Conservation (phyloP, 805 yeast genomes). For the Saccharomycopsis fodiens region DNA sequence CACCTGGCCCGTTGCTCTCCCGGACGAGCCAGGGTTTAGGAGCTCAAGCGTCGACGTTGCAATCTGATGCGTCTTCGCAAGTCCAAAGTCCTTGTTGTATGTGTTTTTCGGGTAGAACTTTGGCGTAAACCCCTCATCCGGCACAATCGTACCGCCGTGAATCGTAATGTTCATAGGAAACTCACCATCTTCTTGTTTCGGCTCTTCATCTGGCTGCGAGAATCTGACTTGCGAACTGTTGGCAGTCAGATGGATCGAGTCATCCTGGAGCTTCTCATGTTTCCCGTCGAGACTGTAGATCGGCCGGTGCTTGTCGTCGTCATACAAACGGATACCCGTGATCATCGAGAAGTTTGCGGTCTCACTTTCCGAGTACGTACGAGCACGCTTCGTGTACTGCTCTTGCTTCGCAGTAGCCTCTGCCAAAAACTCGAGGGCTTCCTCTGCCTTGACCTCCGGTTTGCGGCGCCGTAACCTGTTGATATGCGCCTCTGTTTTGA, state of each 20-base stretch:
- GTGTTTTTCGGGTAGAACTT: slow-evolving; percentile 7
- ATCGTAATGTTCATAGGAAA: slow-evolving; percentile 13
- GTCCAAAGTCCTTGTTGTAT: slow-evolving; percentile 15
- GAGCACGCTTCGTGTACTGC: slow-evolving; percentile 4
- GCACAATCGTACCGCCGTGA: slow-evolving; percentile 22
- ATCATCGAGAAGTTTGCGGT: slow-evolving; percentile 48
- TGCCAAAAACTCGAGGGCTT: neutral
- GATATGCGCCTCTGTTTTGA: slow-evolving; percentile 8
- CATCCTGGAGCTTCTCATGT: slow-evolving; percentile 19
- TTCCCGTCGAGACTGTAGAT: slow-evolving; percentile 20
- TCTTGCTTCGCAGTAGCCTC: neutral
- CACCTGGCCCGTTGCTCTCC: neutral
- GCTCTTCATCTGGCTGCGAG: neutral
- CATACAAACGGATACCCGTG: slow-evolving; percentile 47
- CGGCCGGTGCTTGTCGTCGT: slow-evolving; percentile 46
- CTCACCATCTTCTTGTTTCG: neutral
- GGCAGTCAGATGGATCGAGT: slow-evolving; percentile 16
- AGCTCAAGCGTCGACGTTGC: slow-evolving; percentile 20
- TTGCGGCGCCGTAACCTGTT: neutral
- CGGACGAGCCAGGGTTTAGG: slow-evolving; percentile 7
- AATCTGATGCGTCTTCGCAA: slow-evolving; percentile 21
- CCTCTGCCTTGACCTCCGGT: neutral
- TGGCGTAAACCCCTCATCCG: slow-evolving; percentile 19
- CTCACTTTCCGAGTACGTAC: slow-evolving; percentile 62
- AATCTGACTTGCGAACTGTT: slow-evolving; percentile 5